Evolutionary conservation across 1,139 yeast species (phyloP).

Genomic region (Geotrichum aggregatum): DNA sequence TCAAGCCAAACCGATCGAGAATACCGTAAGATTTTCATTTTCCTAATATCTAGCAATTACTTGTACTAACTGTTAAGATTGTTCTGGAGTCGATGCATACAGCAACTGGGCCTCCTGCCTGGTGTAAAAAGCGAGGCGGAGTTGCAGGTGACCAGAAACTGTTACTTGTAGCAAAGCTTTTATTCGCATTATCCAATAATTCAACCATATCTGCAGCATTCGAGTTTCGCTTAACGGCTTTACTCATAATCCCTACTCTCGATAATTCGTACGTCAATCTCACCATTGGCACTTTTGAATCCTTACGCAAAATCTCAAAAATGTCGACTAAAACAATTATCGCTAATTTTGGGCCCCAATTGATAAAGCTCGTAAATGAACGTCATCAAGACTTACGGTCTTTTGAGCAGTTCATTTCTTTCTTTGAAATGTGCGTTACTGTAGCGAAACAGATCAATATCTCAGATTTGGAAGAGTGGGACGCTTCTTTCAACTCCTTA

Average conservation of each 20-base stretch:
- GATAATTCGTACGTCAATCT: constrained; percentile 21
- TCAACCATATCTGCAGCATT: constrained; percentile 23
- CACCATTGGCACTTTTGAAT: constrained; percentile 23
- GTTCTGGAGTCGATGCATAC: constrained; percentile 13
- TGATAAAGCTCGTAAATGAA: constrained; percentile 17
- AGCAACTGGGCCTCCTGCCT: constrained; percentile 19
- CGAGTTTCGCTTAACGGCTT: constrained; percentile 23
- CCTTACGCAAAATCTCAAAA: constrained; percentile 20
- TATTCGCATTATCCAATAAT: constrained; percentile 24
- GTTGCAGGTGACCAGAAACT: constrained; percentile 18
- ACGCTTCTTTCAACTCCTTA: constrained; percentile 9
- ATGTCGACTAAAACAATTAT: constrained; percentile 14
- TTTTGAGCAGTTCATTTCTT: constrained; percentile 18
- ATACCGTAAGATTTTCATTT: constrained; percentile 17
- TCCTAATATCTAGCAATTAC: neutral
- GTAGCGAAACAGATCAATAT: constrained; percentile 15
- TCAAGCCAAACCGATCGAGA: constrained; percentile 22
- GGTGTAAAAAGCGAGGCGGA: constrained; percentile 21
- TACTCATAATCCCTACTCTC: constrained; percentile 20
- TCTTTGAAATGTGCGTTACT: constrained; percentile 15
- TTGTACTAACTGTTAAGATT: constrained; percentile 9
- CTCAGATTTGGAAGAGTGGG: constrained; percentile 11
- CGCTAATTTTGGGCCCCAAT: constrained; percentile 19
- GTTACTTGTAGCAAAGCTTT: constrained; percentile 22
- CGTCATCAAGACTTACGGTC: constrained; percentile 10